A percentile compares a stretch with the other conserved stretches of the same genome.
These are phyloP conservation scores for Arachnomyces sp. DNA, from an alignment of 2,329 filamentous ascomycete genomes.

Conservation along the genomic window DNA sequence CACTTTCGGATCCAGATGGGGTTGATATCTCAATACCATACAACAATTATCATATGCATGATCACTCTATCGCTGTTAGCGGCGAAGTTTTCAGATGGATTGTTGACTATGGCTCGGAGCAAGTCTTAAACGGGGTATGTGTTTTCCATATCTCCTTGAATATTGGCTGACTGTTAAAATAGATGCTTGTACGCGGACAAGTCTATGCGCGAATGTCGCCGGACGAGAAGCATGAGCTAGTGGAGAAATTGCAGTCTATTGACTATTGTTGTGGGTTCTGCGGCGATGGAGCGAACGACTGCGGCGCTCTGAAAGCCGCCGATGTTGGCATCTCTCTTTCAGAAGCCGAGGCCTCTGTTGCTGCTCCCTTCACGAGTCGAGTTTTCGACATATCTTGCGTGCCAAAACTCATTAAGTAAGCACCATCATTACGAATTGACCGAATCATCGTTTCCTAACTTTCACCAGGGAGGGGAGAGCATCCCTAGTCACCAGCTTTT, in stretches of 20 bases:
- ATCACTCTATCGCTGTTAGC: conserved; percentile 82
- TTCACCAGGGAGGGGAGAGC: conserved; percentile 72
- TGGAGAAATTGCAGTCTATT: conserved; percentile 93
- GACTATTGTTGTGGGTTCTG: conserved; percentile 96
- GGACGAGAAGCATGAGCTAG: conserved; percentile 94
- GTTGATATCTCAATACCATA: conserved; percentile 78
- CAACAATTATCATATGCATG: conserved; percentile 69
- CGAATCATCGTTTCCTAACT: neutral
- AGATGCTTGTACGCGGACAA: conserved; percentile 86
- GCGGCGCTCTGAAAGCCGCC: conserved; percentile 89
- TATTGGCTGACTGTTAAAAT: conserved; percentile 8
- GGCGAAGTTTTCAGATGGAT: conserved; percentile 97
- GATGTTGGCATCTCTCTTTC: conserved; percentile 96
- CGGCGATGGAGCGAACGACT: conserved; percentile 95
- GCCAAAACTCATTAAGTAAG: conserved; percentile 74
- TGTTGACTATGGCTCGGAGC: conserved; percentile 78
- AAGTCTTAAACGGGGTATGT: conserved; percentile 62
- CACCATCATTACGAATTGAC: conserved; percentile 2
- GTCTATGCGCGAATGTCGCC: conserved; percentile 98
- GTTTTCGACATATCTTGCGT: conserved; percentile 97
- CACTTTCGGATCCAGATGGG: conserved; percentile 61
- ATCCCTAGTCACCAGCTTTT: conserved; percentile 95
- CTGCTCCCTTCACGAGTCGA: conserved; percentile 93
- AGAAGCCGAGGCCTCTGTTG: conserved; percentile 93
- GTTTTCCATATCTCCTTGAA: neutral